Conservation (phyloP, 352 stramenopile genomes). For the Phytophthora sojae region DNA sequence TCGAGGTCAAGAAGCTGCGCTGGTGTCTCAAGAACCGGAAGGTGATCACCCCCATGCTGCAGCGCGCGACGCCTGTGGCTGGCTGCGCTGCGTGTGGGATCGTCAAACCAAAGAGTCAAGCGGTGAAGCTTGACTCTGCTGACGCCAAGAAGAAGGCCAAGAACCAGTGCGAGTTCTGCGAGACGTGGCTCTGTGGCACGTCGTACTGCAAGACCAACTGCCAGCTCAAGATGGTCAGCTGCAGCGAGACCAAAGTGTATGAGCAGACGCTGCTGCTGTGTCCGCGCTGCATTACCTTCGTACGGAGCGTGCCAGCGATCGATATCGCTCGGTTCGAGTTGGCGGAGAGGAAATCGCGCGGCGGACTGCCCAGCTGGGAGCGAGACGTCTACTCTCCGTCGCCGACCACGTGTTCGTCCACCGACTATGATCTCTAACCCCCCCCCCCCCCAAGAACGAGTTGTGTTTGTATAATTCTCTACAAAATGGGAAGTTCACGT, state of each 20-base stretch:
- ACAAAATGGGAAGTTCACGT: slow-evolving; percentile 4
- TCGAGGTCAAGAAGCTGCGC: slow-evolving; percentile 36
- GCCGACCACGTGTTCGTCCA: background rate
- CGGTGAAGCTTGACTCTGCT: background rate
- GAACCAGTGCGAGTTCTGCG: slow-evolving; percentile 31
- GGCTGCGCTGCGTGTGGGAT: slow-evolving; percentile 12
- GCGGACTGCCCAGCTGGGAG: slow-evolving; percentile 17
- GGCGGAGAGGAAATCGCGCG: slow-evolving; percentile 13
- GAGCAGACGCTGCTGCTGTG: slow-evolving; percentile 35
- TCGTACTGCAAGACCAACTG: slow-evolving; percentile 23
- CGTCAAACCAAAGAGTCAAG: background rate
- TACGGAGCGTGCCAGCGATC: slow-evolving; percentile 15
- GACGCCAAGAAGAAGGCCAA: background rate
- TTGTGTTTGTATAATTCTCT: slow-evolving; percentile 6
- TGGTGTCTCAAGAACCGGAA: slow-evolving; percentile 41
- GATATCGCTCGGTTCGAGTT: slow-evolving; percentile 22
- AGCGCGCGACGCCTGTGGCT: background rate
- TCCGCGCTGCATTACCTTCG: slow-evolving; percentile 22
- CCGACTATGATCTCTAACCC: background rate
- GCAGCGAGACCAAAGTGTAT: slow-evolving; percentile 28
- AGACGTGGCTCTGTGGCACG: slow-evolving; percentile 17
- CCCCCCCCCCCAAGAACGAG: background rate
- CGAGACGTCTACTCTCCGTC: slow-evolving; percentile 16
- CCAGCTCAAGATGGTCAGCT: slow-evolving; percentile 33
- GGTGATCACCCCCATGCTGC: slow-evolving; percentile 3